A percentile compares a stretch with the other conserved stretches of the same genome.
Evolutionary conservation across 1,284 basidiomycete genomes (phyloP).

Genomic region (Boletus calvinii): DNA sequence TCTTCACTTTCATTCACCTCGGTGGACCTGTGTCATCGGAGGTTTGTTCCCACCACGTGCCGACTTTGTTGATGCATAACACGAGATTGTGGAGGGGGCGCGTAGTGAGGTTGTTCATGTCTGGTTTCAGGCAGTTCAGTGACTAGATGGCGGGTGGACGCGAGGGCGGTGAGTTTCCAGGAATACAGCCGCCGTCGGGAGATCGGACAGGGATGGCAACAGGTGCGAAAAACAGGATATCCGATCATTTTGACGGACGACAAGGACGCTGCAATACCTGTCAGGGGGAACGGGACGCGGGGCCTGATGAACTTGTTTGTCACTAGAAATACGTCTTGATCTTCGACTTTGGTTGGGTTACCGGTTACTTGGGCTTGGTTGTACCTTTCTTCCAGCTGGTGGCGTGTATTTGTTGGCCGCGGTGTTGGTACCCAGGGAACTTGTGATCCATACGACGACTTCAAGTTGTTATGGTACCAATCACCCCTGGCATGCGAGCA

Average conservation of each 20-base stretch:
- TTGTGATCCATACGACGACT: neutral
- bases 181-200: neutral
- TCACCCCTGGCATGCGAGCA: neutral
- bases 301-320: neutral
- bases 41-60: neutral
- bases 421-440: neutral
- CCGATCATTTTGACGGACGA: neutral
- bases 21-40: too few species aligned
- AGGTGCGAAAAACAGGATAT: neutral
- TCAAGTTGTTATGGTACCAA: neutral
- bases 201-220: neutral
- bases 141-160: neutral
- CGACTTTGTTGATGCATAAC: too few species aligned
- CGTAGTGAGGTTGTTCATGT: neutral
- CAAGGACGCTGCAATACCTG: neutral
- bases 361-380: neutral
- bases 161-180: neutral
- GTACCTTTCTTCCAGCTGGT: neutral
- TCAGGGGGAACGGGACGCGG: neutral
- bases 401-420: neutral
- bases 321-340: neutral
- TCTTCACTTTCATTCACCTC: too few species aligned
- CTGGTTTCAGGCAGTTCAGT: neutral
- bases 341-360: neutral
- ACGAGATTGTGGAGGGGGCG: too few species aligned